Conservation (phyloP, 2,329 filamentous ascomycete genomes). For the Leptodontidium sp. region DNA sequence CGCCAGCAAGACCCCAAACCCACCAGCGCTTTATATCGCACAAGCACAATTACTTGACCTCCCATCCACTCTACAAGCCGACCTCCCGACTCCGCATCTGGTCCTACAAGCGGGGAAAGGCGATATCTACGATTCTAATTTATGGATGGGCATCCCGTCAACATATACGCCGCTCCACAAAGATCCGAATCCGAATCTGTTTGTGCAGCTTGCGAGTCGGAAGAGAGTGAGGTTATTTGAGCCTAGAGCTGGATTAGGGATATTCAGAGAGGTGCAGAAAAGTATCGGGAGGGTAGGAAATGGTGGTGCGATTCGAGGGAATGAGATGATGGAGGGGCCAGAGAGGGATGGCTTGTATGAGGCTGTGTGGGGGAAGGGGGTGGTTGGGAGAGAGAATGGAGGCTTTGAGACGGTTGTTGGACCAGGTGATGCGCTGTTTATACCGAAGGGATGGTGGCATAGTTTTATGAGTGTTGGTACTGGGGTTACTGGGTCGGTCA, state of each 20-base stretch:
- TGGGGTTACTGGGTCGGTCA: constrained; percentile 53
- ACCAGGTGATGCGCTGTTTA: constrained; percentile 77
- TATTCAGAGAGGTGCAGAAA: constrained; percentile 66
- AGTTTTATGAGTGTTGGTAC: constrained; percentile 71
- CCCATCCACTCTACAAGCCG: constrained; percentile 65
- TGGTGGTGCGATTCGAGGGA: constrained; percentile 63
- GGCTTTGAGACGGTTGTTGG: constrained; percentile 57
- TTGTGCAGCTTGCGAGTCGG: constrained; percentile 78
- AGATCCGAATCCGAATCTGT: constrained; percentile 94
- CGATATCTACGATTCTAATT: constrained; percentile 84
- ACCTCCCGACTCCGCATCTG: constrained; percentile 73
- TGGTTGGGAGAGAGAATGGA: constrained; percentile 16
- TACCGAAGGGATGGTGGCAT: constrained; percentile 89
- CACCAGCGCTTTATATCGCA: constrained; percentile 77
- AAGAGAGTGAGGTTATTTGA: constrained; percentile 79
- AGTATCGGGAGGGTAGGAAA: constrained; percentile 49
- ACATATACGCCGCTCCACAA: constrained; percentile 91
- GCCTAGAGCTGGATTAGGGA: constrained; percentile 65
- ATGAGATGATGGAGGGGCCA: constrained; percentile 89
- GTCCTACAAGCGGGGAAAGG: constrained; percentile 72
- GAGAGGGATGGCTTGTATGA: constrained; percentile 73
- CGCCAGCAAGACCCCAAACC: constrained; percentile 19
- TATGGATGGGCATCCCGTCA: constrained; percentile 88
- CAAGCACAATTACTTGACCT: constrained; percentile 79
- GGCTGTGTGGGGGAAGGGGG: constrained; percentile 69